Conservation (phyloP, 768 basidiomycete species). For the Pleurotus djamor region DNA sequence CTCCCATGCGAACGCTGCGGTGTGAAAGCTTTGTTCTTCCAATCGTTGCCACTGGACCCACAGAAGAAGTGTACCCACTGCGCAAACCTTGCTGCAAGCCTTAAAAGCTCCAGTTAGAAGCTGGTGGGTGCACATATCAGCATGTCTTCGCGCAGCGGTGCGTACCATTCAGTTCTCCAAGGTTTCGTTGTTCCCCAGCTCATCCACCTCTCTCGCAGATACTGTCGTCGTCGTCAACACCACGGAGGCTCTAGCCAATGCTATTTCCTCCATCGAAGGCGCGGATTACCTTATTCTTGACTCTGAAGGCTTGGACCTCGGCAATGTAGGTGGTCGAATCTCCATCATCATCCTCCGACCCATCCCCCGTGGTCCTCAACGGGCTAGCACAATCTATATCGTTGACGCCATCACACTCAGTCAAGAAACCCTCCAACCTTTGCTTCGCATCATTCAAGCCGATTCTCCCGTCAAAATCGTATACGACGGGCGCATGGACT, state of each 20-base stretch:
- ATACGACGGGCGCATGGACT: neutral
- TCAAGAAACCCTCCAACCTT: neutral
- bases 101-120: too few species aligned
- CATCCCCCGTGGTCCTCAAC: neutral
- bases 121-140: too few species aligned
- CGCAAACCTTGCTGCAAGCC: too few species aligned
- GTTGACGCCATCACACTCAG: neutral
- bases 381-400: neutral
- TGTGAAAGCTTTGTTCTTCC: too few species aligned
- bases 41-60: too few species aligned
- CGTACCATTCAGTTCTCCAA: too few species aligned
- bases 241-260: neutral
- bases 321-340: neutral
- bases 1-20: too few species aligned
- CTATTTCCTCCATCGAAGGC: neutral
- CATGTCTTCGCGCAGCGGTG: too few species aligned
- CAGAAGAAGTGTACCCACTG: too few species aligned
- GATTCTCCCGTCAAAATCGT: neutral
- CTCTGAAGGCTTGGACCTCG: neutral
- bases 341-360: constrained; percentile 1
- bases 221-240: neutral
- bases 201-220: too few species aligned
- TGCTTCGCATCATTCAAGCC: neutral
- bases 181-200: too few species aligned
- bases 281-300: neutral